Evolutionary conservation across 192 early-diverging fungal species (phyloP).

Genomic region (Mortierella claussenii): DNA sequence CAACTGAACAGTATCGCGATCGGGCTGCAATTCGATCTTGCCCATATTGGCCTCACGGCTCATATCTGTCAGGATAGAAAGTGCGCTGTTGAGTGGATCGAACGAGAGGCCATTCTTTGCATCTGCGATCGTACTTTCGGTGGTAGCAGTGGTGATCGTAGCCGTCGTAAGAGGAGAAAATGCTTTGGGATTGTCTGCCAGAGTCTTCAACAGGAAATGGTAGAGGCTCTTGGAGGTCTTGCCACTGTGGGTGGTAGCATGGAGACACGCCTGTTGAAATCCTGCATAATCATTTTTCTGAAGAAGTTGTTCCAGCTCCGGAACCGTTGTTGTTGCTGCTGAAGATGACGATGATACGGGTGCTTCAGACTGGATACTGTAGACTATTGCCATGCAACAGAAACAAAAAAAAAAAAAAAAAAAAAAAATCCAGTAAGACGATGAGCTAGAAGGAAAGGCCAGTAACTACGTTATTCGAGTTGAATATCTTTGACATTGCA

Average conservation of each 20-base stretch:
- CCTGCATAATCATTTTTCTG: slow-evolving; percentile 23
- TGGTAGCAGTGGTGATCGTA: not conserved
- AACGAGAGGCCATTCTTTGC: not conserved
- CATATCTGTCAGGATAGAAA: slow-evolving; percentile 47
- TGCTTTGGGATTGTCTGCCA: slow-evolving; percentile 23
- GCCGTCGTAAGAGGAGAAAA: slow-evolving; percentile 12
- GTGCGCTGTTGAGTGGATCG: slow-evolving; percentile 29
- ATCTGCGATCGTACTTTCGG: not conserved
- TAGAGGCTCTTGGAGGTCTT: slow-evolving; percentile 20
- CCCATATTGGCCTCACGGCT: slow-evolving; percentile 48
- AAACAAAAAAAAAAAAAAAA: not conserved
- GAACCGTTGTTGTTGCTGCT: slow-evolving; percentile 4
- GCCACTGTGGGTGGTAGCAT: not conserved
- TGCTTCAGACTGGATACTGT: not conserved
- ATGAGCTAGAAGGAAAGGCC: not conserved
- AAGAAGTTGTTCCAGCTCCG: slow-evolving; percentile 32
- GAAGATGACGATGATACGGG: not conserved
- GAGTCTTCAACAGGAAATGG: slow-evolving; percentile 28
- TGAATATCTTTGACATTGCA: not conserved
- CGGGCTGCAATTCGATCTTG: slow-evolving; percentile 21
- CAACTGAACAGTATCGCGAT: slow-evolving; percentile 24
- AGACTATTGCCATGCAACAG: not conserved
- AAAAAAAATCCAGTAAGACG: not conserved
- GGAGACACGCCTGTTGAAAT: slow-evolving; percentile 26
- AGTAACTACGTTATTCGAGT: not conserved